Percentiles rank a stretch among this genome's conserved stretches.
These are phyloP conservation scores for Nicotiana paniculata DNA, from an alignment of 257 asterid species.

Conservation along the genomic window DNA sequence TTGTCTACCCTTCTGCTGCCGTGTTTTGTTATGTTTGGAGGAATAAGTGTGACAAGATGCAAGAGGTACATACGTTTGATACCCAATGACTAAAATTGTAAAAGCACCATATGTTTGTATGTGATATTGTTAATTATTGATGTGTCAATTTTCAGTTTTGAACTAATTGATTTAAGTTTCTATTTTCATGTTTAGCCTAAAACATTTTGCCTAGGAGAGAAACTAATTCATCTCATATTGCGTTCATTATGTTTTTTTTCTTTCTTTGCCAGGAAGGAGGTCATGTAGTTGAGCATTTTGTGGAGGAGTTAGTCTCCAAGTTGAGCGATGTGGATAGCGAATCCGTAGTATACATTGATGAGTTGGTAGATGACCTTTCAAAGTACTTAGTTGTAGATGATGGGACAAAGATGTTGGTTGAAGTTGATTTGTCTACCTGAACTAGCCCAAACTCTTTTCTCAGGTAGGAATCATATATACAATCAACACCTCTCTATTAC, in stretches of 20 bases:
- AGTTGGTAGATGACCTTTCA: background rate
- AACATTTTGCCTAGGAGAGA: background rate
- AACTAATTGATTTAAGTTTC: too few relatives aligned
- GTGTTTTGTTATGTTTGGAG: background rate
- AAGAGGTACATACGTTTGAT: background rate
- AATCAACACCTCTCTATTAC: too few relatives aligned
- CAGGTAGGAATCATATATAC: background rate
- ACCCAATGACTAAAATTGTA: background rate
- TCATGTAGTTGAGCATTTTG: background rate
- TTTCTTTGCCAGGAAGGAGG: background rate
- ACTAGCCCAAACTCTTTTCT: background rate
- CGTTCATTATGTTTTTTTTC: background rate
- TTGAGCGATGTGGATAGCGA: background rate
- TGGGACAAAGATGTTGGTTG: background rate
- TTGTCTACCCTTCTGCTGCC: background rate
- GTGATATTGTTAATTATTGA: background rate
- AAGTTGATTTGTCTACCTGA: background rate
- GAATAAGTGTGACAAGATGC: background rate
- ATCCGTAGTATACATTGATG: background rate
- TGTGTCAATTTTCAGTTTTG: background rate
- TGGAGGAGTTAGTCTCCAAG: background rate
- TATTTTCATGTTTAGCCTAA: background rate
- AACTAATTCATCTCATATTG: background rate
- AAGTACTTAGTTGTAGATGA: background rate
- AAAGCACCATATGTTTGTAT: background rate